phyloP scores from a whole-genome alignment of 768 basidiomycete species.

The Roridomyces roridus region DNA sequence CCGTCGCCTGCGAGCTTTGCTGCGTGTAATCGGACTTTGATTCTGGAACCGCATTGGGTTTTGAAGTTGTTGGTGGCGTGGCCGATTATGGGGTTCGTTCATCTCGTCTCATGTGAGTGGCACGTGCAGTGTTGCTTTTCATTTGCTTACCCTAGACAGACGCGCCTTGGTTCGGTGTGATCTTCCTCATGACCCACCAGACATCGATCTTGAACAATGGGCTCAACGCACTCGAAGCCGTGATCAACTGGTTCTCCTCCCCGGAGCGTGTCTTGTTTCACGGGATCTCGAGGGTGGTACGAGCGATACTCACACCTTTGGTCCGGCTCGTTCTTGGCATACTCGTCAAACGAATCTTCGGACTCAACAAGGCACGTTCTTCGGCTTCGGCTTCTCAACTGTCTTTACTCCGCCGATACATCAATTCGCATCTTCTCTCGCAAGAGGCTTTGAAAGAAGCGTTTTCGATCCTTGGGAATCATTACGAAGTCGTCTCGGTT shows the following conservation, averaged over 20 bases:
- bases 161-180: conserved; percentile 47
- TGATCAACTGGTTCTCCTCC: conserved; percentile 51
- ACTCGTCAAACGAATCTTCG: conserved; percentile 47
- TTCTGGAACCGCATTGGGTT: conserved; percentile 35
- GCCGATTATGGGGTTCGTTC: conserved; percentile 44
- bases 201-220: conserved; percentile 30
- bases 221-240: conserved; percentile 43
- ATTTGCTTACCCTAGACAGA: conserved; percentile 29
- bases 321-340: conserved; percentile 46
- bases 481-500: conserved; percentile 54
- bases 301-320: conserved; percentile 45
- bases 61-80: conserved; percentile 45
- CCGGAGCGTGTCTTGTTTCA: conserved; percentile 47
- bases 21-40: conserved; percentile 45
- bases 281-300: conserved; percentile 43
- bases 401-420: conserved; percentile 42
- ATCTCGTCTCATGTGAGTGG: conserved; percentile 39
- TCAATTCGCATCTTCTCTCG: conserved; percentile 45
- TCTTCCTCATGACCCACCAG: conserved; percentile 45
- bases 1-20: conserved; percentile 43
- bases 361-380: conserved; percentile 39
- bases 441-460: conserved; percentile 40
- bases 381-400: conserved; percentile 36
- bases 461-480: conserved; percentile 51
- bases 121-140: neutral